Percentiles rank a stretch among this genome's conserved stretches.
Conservation (phyloP, 805 yeast genomes). For the Ogataea methylovora region DNA sequence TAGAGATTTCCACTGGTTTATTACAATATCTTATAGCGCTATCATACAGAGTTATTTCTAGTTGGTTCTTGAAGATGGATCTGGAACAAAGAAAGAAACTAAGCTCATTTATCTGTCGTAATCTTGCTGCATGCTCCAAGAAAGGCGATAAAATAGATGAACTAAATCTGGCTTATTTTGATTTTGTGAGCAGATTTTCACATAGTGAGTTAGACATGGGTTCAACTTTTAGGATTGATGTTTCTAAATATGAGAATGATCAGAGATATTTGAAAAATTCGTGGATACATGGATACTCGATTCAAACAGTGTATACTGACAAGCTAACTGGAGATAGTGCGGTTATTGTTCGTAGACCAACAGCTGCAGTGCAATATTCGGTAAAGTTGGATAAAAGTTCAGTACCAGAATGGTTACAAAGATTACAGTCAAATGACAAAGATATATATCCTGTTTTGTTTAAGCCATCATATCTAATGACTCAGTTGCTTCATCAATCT, state of each 20-base stretch:
- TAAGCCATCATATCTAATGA: slow-evolving; percentile 14
- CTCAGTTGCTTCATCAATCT: slow-evolving; percentile 11
- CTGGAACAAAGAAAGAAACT: slow-evolving; percentile 50
- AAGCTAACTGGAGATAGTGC: slow-evolving; percentile 41
- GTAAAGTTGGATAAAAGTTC: slow-evolving; percentile 33
- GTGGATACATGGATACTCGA: slow-evolving; percentile 58
- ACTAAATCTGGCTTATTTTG: slow-evolving; percentile 56
- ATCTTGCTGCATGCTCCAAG: slow-evolving; percentile 28
- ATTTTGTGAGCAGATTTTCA: slow-evolving; percentile 60
- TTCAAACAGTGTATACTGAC: slow-evolving; percentile 51
- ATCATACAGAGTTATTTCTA: slow-evolving; percentile 61
- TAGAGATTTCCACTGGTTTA: slow-evolving; percentile 40
- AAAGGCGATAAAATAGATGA: slow-evolving; percentile 30
- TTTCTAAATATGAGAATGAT: slow-evolving; percentile 10
- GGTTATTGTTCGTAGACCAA: slow-evolving; percentile 54
- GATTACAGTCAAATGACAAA: slow-evolving; percentile 10
- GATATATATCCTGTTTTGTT: slow-evolving; percentile 11
- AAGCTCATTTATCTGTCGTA: slow-evolving; percentile 56
- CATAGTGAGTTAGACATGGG: slow-evolving; percentile 54
- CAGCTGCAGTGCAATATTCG: slow-evolving; percentile 48
- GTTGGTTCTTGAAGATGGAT: slow-evolving; percentile 64
- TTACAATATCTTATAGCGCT: slow-evolving; percentile 54
- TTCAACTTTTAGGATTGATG: slow-evolving; percentile 20
- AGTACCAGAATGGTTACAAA: slow-evolving; percentile 21
- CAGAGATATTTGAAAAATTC: slow-evolving; percentile 21